phyloP scores from a whole-genome alignment of 768 basidiomycete species.

The Pulveroboletus frians region DNA sequence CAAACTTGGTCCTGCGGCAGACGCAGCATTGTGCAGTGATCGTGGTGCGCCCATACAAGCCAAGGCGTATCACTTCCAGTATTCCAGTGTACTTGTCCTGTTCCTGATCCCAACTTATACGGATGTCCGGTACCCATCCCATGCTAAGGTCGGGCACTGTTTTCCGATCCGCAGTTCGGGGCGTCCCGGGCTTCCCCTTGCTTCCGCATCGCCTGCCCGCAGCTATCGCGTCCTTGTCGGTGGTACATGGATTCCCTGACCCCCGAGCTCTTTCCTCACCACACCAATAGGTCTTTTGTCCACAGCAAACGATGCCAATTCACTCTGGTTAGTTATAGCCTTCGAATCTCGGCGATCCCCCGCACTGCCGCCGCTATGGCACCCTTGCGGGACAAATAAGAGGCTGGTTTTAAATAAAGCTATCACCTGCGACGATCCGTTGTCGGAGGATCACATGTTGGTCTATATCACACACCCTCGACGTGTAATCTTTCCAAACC shows the following conservation, averaged over 20 bases:
- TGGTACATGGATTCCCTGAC: background rate
- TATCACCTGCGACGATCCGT: background rate
- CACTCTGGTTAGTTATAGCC: background rate
- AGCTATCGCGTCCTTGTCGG: background rate
- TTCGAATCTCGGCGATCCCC: background rate
- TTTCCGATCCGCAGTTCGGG: too few species aligned
- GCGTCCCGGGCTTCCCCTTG: background rate
- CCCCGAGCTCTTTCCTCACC: too few species aligned
- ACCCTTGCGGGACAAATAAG: background rate
- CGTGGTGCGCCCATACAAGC: background rate
- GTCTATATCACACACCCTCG: background rate
- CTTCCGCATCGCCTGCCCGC: background rate
- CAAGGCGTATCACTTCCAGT: background rate
- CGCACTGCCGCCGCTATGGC: background rate
- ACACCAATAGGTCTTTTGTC: background rate
- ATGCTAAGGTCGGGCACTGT: background rate
- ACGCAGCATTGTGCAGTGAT: background rate
- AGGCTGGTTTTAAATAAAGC: background rate
- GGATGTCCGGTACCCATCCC: background rate
- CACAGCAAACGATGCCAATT: background rate
- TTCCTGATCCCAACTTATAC: background rate
- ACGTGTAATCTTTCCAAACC: background rate
- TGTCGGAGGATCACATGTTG: background rate
- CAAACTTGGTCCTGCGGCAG: background rate
- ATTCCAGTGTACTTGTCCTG: background rate